Base-by-base conservation (phyloP, 108 stramenopile genomes). In the Nitzschia sp. region DNA sequence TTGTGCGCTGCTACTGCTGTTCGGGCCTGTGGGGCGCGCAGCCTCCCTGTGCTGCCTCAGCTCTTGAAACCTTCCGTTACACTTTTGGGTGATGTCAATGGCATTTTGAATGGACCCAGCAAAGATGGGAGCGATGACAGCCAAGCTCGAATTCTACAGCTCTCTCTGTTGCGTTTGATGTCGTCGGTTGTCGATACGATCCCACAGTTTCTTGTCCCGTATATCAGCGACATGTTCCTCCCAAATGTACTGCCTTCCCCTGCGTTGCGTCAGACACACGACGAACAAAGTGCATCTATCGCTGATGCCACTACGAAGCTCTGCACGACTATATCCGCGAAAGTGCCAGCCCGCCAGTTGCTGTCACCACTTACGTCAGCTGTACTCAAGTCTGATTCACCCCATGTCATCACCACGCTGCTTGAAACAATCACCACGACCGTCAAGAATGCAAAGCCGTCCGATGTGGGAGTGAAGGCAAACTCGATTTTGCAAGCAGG, bases 161-260 rank as follows among this genome's bases (percentile, higher is more conserved):
- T 88, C 2, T 68, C 89, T 0, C 72, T 83, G 27, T 29, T 92
- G 32, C 79, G 85, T 42, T 54, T 85, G 18, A 53, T 92, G 0
- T 38, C 48, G 32, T 51, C 83, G 9, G 49, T 91, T n/a, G 80
- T 84, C 2, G 86, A 89, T 18, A 77, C 78, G n/a, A 64, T 95
- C 25, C 94, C 94, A 17, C 86, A 85, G 42, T 90, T 95, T 54
- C 48, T 91, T n/a, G 55, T 74, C 1, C 80, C 89, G n/a, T 85
- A 87, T 67, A 78, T 95, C 32, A 71, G 72, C 3, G 36, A 75
- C 26, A 21, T 95, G 27, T 84, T 93, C n/a, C 63, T 66, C 0
- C 54, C 70, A n/a, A 46, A 68, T 35, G 76, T 72, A 30, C 64
- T 93, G 46, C 81, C 84, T 33, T 85, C 92, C 28, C 54, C n/a